Conservation (phyloP, 2,329 filamentous ascomycete species). For the Fusarium penzigii region DNA sequence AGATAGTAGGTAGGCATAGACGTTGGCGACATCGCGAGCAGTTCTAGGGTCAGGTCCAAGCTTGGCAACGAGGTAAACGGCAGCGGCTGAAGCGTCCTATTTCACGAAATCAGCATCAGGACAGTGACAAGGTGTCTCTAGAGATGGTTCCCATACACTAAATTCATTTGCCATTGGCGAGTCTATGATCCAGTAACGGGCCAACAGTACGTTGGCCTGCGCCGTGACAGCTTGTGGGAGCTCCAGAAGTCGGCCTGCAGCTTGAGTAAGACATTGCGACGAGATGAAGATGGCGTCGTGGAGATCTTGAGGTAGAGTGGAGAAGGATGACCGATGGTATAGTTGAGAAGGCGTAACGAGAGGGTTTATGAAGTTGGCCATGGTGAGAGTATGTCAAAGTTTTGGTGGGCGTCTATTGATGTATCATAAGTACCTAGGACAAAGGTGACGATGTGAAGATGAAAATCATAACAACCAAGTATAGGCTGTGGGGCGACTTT, state of each 20-base stretch:
- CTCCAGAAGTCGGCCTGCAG: constrained; percentile 77
- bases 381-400: not conserved
- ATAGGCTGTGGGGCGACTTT: too few species aligned
- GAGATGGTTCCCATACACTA: constrained; percentile 40
- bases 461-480: too few species aligned
- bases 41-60: constrained; percentile 75
- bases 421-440: too few species aligned
- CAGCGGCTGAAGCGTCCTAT: constrained; percentile 79
- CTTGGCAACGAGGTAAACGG: constrained; percentile 81
- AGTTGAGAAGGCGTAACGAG: constrained; percentile 74
- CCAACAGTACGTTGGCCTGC: constrained; percentile 79
- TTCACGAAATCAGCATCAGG: constrained; percentile 5
- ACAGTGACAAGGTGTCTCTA: not conserved
- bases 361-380: constrained; percentile 50
- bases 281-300: constrained; percentile 72
- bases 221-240: constrained; percentile 85
- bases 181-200: constrained; percentile 73
- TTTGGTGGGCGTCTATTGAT: too few species aligned
- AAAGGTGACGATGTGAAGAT: too few species aligned
- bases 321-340: constrained; percentile 53
- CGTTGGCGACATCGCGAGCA: constrained; percentile 78
- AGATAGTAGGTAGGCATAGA: constrained; percentile 79
- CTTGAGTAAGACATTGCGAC: constrained; percentile 73
- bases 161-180: constrained; percentile 61
- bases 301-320: constrained; percentile 65